A percentile compares a stretch with the other conserved stretches of the same genome.
phyloP scores from a whole-genome alignment of 257 asterid species.

The Voacanga thouarsii region DNA sequence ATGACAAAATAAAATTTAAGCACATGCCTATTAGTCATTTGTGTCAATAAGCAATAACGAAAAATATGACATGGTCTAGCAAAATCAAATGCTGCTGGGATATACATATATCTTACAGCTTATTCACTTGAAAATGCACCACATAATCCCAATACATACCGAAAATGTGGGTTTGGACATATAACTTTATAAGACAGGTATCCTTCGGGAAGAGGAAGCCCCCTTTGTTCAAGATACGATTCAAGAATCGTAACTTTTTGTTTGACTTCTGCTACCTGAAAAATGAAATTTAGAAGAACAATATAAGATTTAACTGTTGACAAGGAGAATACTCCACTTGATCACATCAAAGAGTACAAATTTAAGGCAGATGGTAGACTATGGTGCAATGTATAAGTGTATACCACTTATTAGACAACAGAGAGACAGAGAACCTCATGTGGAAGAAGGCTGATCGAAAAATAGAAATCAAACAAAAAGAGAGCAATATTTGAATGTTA shows the following conservation, averaged over 20 bases:
- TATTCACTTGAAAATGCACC: neutral
- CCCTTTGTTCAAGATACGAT: slow-evolving; percentile 90
- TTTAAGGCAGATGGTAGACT: neutral
- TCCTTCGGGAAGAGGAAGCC: slow-evolving; percentile 70
- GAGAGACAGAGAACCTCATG: neutral
- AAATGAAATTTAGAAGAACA: slow-evolving; percentile 17
- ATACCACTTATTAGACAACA: neutral
- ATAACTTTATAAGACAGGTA: slow-evolving; percentile 74
- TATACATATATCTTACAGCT: neutral
- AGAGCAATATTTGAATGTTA: neutral
- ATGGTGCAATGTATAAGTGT: neutral
- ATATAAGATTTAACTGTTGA: slow-evolving; percentile 8
- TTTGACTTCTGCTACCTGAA: slow-evolving; percentile 70
- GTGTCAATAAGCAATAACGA: neutral
- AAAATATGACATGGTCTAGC: neutral
- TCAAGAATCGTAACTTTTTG: slow-evolving; percentile 66
- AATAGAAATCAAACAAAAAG: neutral
- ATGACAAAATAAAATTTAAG: neutral
- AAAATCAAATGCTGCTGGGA: neutral
- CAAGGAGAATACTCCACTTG: neutral
- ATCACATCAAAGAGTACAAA: neutral
- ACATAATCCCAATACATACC: slow-evolving; percentile 39
- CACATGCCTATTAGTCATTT: neutral
- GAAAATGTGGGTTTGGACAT: slow-evolving; percentile 76
- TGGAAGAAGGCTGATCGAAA: neutral